Conservation (phyloP, 805 yeast genomes). For the Pichia rugopelliculosa region DNA sequence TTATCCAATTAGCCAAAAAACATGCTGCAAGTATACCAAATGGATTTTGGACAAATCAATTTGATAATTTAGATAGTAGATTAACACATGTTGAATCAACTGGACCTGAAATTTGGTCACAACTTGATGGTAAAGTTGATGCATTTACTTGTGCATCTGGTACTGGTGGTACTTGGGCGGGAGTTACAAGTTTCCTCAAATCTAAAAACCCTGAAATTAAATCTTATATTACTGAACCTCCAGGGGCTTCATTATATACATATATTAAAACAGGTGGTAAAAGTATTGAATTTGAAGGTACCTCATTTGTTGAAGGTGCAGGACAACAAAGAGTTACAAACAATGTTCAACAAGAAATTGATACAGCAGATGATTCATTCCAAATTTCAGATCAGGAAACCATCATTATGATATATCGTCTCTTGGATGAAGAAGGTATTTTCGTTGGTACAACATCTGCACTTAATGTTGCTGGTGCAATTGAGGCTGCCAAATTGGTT, state of each 20-base stretch:
- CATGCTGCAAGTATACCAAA: conserved; percentile 71
- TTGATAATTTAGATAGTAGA: conserved; percentile 80
- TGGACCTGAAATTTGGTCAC: conserved; percentile 91
- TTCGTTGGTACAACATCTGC: conserved; percentile 89
- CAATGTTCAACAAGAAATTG: conserved; percentile 68
- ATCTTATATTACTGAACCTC: conserved; percentile 83
- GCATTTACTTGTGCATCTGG: conserved; percentile 91
- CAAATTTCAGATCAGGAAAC: conserved; percentile 73
- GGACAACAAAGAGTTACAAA: conserved; percentile 92
- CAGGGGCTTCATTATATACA: conserved; percentile 80
- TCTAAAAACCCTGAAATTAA: conserved; percentile 57
- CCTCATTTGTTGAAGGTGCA: conserved; percentile 91
- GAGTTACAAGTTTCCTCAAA: conserved; percentile 72
- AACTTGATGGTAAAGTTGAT: conserved; percentile 70
- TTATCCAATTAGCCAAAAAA: conserved; percentile 79
- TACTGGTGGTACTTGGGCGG: conserved; percentile 90
- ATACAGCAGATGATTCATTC: conserved; percentile 71
- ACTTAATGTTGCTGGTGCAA: conserved; percentile 84
- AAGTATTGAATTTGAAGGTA: conserved; percentile 63
- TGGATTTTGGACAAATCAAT: conserved; percentile 92
- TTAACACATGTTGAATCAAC: conserved; percentile 87
- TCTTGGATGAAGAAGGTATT: conserved; percentile 84
- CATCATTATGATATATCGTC: conserved; percentile 74
- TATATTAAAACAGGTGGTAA: conserved; percentile 67
- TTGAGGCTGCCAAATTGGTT: conserved; percentile 60